Conservation (phyloP, 1,284 basidiomycete species). For the Sanghuangporus sanghuang region DNA sequence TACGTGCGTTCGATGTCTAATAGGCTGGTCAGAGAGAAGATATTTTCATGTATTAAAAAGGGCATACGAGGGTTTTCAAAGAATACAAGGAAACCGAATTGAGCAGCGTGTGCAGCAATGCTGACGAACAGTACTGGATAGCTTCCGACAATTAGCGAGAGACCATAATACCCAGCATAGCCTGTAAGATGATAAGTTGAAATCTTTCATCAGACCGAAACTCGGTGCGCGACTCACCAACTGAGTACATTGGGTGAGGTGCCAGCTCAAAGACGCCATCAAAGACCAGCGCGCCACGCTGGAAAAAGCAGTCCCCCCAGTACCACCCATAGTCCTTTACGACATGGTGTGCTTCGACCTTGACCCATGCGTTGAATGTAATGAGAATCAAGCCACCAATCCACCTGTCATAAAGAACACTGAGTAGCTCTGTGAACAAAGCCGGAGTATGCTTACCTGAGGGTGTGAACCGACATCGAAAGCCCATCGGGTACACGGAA, state of each 20-base stretch:
- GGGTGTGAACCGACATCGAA: conserved; percentile 66
- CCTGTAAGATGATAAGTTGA: conserved; percentile 37
- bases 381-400: conserved; percentile 81
- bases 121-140: conserved; percentile 92
- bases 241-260: conserved; percentile 91
- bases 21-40: background rate
- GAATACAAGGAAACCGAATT: conserved; percentile 94
- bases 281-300: conserved; percentile 86
- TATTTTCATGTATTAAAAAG: background rate
- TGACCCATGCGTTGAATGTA: conserved; percentile 97
- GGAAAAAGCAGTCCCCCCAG: conserved; percentile 99
- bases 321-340: conserved; percentile 96
- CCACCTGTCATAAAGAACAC: conserved; percentile 55
- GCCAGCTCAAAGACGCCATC: conserved; percentile 96
- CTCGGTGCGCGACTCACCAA: conserved; percentile 50
- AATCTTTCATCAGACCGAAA: background rate
- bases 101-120: conserved; percentile 87
- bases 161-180: conserved; percentile 94
- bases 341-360: conserved; percentile 94
- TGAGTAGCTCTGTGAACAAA: background rate
- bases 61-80: conserved; percentile 95
- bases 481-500: conserved; percentile 80
- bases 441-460: conserved; percentile 46
- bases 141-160: conserved; percentile 85
- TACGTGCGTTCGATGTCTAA: conserved; percentile 91